These are phyloP conservation scores for Nepenthes gracilis DNA, from an alignment of 148 eudicot genomes.

Conservation along the genomic window DNA sequence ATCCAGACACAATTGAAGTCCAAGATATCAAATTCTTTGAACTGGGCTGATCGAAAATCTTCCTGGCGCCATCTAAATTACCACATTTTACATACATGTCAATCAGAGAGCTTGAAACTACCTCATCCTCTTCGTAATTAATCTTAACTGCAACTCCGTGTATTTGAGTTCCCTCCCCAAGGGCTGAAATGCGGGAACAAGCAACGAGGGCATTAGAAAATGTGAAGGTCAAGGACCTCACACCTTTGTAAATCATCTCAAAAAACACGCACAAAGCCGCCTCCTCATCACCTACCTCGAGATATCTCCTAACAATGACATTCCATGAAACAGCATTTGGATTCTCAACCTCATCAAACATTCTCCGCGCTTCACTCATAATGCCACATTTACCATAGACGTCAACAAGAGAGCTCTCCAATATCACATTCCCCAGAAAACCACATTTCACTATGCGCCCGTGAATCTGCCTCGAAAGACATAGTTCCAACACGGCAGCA, in stretches of 20 bases:
- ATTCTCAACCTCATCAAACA: slow-evolving; percentile 52
- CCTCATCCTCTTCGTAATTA: slow-evolving; percentile 35
- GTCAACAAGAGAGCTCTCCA: slow-evolving; percentile 67
- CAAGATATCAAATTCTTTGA: slow-evolving; percentile 34
- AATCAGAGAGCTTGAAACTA: slow-evolving; percentile 44
- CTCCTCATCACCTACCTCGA: slow-evolving; percentile 33
- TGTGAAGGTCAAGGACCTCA: slow-evolving; percentile 36
- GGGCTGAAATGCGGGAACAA: slow-evolving; percentile 39
- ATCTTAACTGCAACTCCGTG: slow-evolving; percentile 47
- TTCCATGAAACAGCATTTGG: slow-evolving; percentile 76
- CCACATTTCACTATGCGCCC: slow-evolving; percentile 48
- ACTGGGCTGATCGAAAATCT: slow-evolving; percentile 26
- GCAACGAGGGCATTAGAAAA: slow-evolving; percentile 61
- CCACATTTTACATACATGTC: slow-evolving; percentile 53
- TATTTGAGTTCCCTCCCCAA: slow-evolving; percentile 49
- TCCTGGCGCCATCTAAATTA: slow-evolving; percentile 38
- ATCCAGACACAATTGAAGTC: slow-evolving; percentile 64
- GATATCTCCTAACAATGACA: slow-evolving; percentile 73
- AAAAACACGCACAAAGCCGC: slow-evolving; percentile 51
- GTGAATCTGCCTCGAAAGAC: slow-evolving; percentile 42
- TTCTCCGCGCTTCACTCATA: slow-evolving; percentile 57
- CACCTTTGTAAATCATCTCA: slow-evolving; percentile 26
- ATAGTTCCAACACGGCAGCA: slow-evolving; percentile 32
- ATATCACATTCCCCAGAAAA: slow-evolving; percentile 46
- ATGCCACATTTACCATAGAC: slow-evolving; percentile 60